A percentile compares a stretch with the other conserved stretches of the same genome.
Conservation (phyloP, 2,329 filamentous ascomycete species). For the Colletotrichum tofieldiae region DNA sequence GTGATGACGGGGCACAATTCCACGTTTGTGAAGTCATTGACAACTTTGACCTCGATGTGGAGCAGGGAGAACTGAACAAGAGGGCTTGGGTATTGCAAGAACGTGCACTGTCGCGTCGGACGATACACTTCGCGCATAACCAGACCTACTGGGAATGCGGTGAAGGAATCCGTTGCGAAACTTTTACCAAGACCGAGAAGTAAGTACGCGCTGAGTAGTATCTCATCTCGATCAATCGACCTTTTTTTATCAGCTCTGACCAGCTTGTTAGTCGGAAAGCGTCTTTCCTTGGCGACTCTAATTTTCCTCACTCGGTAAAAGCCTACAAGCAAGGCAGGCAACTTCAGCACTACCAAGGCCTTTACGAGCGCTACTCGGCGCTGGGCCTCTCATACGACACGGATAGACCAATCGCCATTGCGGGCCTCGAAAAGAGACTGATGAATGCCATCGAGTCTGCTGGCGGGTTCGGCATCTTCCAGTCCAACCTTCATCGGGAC, state of each 20-base stretch:
- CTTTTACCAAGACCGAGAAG: constrained; percentile 52
- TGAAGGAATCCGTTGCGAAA: constrained; percentile 53
- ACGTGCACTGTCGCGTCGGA: constrained; percentile 2
- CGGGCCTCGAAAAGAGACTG: constrained; percentile 8
- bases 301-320: neutral
- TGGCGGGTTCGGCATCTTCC: constrained; percentile 4
- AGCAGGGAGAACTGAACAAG: neutral
- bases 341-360: constrained; percentile 3
- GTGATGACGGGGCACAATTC: neutral
- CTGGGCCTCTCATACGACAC: neutral
- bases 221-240: neutral
- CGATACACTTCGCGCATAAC: neutral
- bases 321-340: neutral
- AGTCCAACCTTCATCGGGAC: neutral
- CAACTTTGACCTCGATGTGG: constrained; percentile 41
- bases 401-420: constrained; percentile 10
- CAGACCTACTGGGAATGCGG: constrained; percentile 23
- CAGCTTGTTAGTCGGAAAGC: neutral
- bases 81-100: constrained; percentile 23
- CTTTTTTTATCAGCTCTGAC: neutral
- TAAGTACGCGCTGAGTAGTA: constrained; percentile 40
- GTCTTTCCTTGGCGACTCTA: constrained; percentile 10
- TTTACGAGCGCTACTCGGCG: constrained; percentile 9
- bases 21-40: constrained; percentile 49
- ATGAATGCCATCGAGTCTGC: neutral